Conservation (phyloP, 2,329 filamentous ascomycete genomes). For the Aspergillus carbonarius region DNA sequence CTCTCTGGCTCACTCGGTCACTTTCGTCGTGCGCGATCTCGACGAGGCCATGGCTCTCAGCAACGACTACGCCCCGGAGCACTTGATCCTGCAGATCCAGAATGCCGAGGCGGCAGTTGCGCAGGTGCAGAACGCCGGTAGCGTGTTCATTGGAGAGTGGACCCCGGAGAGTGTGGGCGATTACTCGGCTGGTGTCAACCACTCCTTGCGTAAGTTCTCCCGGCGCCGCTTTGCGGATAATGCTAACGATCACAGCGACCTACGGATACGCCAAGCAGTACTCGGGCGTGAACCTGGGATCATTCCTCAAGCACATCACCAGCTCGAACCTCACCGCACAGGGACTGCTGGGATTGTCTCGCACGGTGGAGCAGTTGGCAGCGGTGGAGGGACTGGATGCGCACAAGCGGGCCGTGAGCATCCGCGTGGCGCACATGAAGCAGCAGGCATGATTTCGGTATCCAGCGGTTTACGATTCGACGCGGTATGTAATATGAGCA, state of each 20-base stretch:
- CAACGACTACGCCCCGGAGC: slow-evolving; percentile 94
- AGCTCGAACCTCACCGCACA: slow-evolving; percentile 85
- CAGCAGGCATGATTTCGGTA: slow-evolving; percentile 15
- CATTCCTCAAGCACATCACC: slow-evolving; percentile 97
- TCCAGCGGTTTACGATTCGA: slow-evolving; percentile 8
- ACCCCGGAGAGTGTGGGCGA: slow-evolving; percentile 97
- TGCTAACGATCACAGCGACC: slow-evolving; percentile 62
- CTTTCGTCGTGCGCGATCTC: slow-evolving; percentile 70
- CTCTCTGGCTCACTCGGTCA: slow-evolving; percentile 87
- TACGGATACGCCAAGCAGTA: slow-evolving; percentile 99
- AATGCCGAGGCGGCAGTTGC: slow-evolving; percentile 73
- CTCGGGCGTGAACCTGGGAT: slow-evolving; percentile 92
- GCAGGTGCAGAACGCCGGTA: slow-evolving; percentile 87
- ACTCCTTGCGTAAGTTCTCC: slow-evolving; percentile 79
- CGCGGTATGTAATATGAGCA: slow-evolving; percentile 9
- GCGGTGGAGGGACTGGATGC: slow-evolving; percentile 94
- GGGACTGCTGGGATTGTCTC: slow-evolving; percentile 80
- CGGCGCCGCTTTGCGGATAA: not conserved
- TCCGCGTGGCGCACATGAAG: slow-evolving; percentile 55
- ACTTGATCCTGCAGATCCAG: slow-evolving; percentile 86
- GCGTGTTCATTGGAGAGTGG: slow-evolving; percentile 94
- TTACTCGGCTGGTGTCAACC: slow-evolving; percentile 97
- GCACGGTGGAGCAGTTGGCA: slow-evolving; percentile 90
- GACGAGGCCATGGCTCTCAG: slow-evolving; percentile 76
- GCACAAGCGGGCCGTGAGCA: slow-evolving; percentile 72